These are phyloP conservation scores for Przewalskia tangutica DNA, from an alignment of 257 asterid genomes.

Conservation along the genomic window DNA sequence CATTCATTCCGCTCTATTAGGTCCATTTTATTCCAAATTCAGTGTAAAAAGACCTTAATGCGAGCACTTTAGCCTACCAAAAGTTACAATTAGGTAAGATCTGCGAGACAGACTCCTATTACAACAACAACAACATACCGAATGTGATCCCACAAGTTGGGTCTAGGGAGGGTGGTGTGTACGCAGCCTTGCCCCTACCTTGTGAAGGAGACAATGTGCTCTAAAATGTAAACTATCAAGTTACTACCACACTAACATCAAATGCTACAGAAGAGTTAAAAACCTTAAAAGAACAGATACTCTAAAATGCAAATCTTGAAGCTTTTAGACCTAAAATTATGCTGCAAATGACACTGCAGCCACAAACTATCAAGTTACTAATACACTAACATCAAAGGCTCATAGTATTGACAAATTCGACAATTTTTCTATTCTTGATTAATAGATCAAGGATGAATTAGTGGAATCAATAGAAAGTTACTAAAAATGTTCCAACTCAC, in stretches of 20 bases:
- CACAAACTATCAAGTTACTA: background rate
- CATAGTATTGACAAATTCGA: background rate
- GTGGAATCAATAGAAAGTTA: background rate
- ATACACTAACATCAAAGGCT: background rate
- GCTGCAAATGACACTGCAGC: background rate
- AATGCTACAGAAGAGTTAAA: no score
- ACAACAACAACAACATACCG: no score
- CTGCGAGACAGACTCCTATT: background rate
- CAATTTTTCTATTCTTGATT: background rate
- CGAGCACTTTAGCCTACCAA: background rate
- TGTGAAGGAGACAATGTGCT: no score
- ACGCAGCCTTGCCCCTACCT: no score
- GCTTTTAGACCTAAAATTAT: background rate
- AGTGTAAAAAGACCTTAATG: no score
- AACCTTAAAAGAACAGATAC: background rate
- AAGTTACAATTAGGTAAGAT: background rate
- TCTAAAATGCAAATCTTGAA: background rate
- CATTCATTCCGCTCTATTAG: background rate
- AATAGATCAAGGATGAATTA: background rate
- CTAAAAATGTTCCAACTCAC: conserved; percentile 22
- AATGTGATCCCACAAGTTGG: no score
- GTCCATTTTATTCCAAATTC: background rate
- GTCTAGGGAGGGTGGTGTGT: no score
- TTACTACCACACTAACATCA: no score
- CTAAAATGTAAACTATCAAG: no score